These are phyloP conservation scores for Diaporthe sp. DNA, from an alignment of 2,329 filamentous ascomycete species.

Conservation along the genomic window DNA sequence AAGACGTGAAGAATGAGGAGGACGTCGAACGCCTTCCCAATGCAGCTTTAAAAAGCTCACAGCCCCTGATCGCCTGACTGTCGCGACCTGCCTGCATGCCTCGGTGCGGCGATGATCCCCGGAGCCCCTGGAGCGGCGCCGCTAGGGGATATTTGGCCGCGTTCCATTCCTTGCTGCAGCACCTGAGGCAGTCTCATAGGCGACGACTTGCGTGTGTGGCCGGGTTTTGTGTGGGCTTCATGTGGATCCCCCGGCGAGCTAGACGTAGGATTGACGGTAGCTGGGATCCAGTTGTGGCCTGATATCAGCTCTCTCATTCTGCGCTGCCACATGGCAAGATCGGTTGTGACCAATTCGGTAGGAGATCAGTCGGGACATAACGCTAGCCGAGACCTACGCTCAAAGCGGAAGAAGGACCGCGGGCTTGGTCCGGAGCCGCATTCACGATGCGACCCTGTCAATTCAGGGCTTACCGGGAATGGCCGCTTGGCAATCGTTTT, in stretches of 20 bases:
- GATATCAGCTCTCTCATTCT: neutral
- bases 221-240: neutral
- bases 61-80: conserved; percentile 5
- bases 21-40: neutral
- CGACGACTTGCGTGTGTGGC: neutral
- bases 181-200: neutral
- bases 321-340: conserved; percentile 16
- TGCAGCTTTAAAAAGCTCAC: neutral
- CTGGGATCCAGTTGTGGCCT: conserved; percentile 5
- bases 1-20: neutral
- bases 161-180: neutral
- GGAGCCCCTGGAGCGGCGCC: neutral
- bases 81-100: conserved; percentile 4
- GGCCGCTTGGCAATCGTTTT: neutral
- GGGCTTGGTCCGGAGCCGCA: conserved; percentile 12
- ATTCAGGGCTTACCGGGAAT: neutral
- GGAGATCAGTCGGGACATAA: neutral
- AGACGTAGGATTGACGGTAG: neutral
- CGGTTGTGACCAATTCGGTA: neutral
- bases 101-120: neutral
- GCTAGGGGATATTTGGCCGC: neutral
- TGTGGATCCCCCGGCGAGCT: conserved; percentile 23
- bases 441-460: conserved; percentile 23
- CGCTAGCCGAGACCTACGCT: neutral
- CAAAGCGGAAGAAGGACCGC: conserved; percentile 17